Evolutionary conservation across 2,329 filamentous ascomycete genomes (phyloP).

Genomic region (Aspergillus sergii): DNA sequence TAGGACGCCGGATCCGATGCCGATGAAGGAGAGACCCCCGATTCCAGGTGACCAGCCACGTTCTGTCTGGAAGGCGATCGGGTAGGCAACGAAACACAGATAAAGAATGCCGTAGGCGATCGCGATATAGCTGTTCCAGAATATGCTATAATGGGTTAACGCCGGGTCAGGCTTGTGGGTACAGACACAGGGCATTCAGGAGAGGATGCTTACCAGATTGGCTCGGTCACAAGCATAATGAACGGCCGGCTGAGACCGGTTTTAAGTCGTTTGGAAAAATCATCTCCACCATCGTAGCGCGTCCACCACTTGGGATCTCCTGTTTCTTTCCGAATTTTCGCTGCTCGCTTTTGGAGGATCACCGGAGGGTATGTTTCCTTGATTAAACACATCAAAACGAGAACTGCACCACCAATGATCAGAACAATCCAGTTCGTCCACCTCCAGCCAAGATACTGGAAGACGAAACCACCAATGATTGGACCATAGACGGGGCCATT

Average conservation of each 20-base stretch:
- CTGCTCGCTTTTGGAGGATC: conserved; percentile 67
- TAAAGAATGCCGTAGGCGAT: conserved; percentile 82
- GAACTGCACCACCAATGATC: conserved; percentile 66
- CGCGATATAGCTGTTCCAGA: conserved; percentile 68
- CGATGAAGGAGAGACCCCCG: conserved; percentile 74
- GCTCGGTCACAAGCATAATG: conserved; percentile 72
- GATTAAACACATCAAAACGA: conserved; percentile 59
- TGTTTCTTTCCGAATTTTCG: conserved; percentile 63
- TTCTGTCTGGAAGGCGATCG: conserved; percentile 71
- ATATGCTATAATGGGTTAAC: conserved; percentile 55
- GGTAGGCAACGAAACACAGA: conserved; percentile 85
- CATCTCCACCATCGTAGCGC: conserved; percentile 70
- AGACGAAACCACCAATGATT: conserved; percentile 76
- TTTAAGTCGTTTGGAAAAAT: conserved; percentile 61
- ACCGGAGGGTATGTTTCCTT: conserved; percentile 75
- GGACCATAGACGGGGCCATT: conserved; percentile 70
- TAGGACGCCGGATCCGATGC: conserved; percentile 60
- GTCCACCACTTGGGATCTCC: conserved; percentile 73
- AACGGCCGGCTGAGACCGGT: conserved; percentile 75
- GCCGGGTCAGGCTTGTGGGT: not conserved
- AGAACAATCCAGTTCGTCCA: conserved; percentile 84
- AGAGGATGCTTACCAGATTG: conserved; percentile 65
- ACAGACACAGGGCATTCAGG: not conserved
- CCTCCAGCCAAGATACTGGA: conserved; percentile 69
- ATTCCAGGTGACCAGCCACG: conserved; percentile 74